phyloP scores from a whole-genome alignment of 805 yeast species.

The Ogataea minuta region DNA sequence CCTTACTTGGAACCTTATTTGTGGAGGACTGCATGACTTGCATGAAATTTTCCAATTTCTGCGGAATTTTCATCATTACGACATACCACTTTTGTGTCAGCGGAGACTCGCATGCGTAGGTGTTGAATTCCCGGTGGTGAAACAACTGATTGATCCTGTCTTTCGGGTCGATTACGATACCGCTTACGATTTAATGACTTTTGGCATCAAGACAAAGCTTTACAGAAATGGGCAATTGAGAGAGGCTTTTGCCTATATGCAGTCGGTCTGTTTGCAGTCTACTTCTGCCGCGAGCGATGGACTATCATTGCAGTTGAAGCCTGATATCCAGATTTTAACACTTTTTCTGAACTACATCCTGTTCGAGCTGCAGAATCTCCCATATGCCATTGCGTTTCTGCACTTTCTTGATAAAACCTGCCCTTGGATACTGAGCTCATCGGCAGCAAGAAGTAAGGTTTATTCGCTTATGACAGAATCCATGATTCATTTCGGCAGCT shows the following conservation, averaged over 20 bases:
- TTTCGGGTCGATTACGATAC: not conserved
- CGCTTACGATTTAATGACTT: constrained; percentile 5
- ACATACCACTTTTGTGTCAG: constrained; percentile 13
- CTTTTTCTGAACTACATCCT: constrained; percentile 14
- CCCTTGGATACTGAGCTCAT: not conserved
- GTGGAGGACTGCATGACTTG: constrained; percentile 8
- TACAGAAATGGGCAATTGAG: not conserved
- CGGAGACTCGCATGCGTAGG: constrained; percentile 3
- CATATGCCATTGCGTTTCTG: constrained; percentile 23
- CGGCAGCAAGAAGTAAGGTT: constrained; percentile 4
- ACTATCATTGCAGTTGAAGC: not conserved
- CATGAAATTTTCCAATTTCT: constrained; percentile 5
- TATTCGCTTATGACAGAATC: constrained; percentile 16
- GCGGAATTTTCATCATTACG: constrained; percentile 3
- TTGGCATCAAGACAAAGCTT: constrained; percentile 5
- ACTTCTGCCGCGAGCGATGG: too few relatives aligned
- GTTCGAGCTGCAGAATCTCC: constrained; percentile 16
- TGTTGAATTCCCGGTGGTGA: constrained; percentile 12
- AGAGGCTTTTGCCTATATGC: constrained; percentile 10
- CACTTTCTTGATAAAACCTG: constrained; percentile 10
- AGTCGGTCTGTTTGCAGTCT: not conserved
- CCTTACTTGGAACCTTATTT: constrained; percentile 19
- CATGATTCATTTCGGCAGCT: constrained; percentile 17
- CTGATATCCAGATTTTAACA: constrained; percentile 6
- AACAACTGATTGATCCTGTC: constrained; percentile 3